A percentile compares a stretch with the other conserved stretches of the same genome.
phyloP scores from a whole-genome alignment of 2,329 filamentous ascomycete genomes.

The Parascedosporium putredinis region DNA sequence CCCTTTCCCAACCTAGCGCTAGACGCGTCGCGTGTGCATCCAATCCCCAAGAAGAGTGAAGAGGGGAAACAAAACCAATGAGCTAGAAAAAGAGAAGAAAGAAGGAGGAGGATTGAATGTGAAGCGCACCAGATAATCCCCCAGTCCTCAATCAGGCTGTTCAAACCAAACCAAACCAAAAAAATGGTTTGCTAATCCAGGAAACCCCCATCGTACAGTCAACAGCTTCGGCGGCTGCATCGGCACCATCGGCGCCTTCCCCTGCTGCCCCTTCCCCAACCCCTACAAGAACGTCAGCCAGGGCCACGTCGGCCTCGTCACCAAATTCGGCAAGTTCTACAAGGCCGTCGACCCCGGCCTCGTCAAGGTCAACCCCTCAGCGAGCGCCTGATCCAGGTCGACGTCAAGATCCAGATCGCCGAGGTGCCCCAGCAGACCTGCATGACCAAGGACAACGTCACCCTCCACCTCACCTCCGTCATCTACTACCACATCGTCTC shows the following conservation, averaged over 20 bases:
- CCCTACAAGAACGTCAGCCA: slow-evolving; percentile 88
- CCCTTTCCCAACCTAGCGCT: not conserved
- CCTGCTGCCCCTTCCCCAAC: slow-evolving; percentile 90
- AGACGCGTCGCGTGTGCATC: not conserved
- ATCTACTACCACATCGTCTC: slow-evolving; percentile 98
- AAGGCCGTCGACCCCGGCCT: slow-evolving; percentile 93
- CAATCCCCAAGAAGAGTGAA: not conserved
- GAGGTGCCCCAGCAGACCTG: slow-evolving; percentile 93
- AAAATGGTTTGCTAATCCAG: too few relatives aligned
- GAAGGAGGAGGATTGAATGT: too few relatives aligned
- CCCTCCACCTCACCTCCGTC: slow-evolving; percentile 83
- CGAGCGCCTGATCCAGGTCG: slow-evolving; percentile 80
- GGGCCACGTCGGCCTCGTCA: slow-evolving; percentile 90
- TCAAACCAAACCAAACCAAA: too few relatives aligned
- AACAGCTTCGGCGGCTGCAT: slow-evolving; percentile 63
- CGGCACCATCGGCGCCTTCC: slow-evolving; percentile 74
- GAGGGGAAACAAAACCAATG: too few relatives aligned
- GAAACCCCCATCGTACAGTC: too few relatives aligned
- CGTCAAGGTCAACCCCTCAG: slow-evolving; percentile 92
- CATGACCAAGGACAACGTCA: slow-evolving; percentile 99
- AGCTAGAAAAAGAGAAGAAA: too few relatives aligned
- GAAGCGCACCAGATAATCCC: too few relatives aligned
- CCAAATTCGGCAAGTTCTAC: slow-evolving; percentile 91
- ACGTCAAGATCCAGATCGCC: slow-evolving; percentile 98
- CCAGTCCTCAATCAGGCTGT: too few relatives aligned